Conservation (phyloP, 2,329 filamentous ascomycete genomes). For the Ophiostoma himal-ulmi region DNA sequence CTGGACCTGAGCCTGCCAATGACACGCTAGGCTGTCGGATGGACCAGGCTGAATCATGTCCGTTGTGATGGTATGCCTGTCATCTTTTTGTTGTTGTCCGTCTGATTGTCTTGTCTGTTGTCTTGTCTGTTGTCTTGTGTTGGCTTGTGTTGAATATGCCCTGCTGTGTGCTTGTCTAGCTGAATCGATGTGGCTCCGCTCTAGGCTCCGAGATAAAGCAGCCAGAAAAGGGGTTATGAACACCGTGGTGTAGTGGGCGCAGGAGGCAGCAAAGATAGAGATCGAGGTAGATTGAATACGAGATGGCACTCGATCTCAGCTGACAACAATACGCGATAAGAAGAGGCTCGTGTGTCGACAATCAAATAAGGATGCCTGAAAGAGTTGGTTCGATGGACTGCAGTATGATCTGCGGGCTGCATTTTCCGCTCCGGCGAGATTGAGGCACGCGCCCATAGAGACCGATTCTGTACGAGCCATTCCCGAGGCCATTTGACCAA, state of each 20-base stretch:
- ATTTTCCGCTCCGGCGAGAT: neutral
- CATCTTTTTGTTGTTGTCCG: neutral
- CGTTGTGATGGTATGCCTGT: neutral
- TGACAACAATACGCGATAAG: neutral
- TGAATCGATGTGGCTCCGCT: slow-evolving; percentile 16
- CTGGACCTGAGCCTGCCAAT: neutral
- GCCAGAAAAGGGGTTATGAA: neutral
- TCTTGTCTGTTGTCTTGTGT: neutral
- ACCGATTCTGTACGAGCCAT: neutral
- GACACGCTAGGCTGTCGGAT: neutral
- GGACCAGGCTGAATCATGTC: neutral
- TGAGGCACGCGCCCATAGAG: neutral
- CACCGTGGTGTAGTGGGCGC: neutral
- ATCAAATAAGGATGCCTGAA: no score
- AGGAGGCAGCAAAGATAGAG: neutral
- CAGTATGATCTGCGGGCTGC: neutral
- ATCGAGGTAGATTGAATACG: neutral
- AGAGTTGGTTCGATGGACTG: neutral
- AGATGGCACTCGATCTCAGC: neutral
- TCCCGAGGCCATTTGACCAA: neutral
- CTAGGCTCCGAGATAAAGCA: slow-evolving; percentile 22
- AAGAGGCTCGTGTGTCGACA: neutral
- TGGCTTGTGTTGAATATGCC: neutral
- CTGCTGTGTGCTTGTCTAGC: slow-evolving; percentile 5
- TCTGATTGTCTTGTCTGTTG: neutral